Percentiles rank a stretch among this genome's conserved stretches.
Evolutionary conservation across 768 basidiomycete species (phyloP).

Genomic region (Lentinula aciculospora): DNA sequence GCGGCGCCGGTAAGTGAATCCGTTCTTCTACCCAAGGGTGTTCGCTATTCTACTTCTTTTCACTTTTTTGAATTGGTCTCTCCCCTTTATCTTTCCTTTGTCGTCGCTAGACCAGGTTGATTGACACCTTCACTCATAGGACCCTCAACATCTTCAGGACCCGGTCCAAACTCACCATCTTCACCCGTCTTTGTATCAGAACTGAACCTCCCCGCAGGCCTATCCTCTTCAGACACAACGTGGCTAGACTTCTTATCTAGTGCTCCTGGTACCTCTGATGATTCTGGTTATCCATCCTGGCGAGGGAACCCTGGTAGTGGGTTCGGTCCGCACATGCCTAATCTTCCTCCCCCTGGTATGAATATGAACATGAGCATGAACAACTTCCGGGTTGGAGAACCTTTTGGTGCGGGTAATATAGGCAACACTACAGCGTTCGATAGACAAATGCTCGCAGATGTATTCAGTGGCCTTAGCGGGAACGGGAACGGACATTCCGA

Average conservation of each 20-base stretch:
- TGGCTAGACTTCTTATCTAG: not conserved
- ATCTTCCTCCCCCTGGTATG: not conserved
- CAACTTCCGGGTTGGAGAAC: not conserved
- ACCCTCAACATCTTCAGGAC: not conserved
- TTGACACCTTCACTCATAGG: too few relatives aligned
- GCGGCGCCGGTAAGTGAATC: not conserved
- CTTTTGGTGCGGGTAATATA: not conserved
- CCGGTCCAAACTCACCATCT: not conserved
- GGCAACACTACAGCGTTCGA: not conserved
- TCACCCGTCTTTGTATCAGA: not conserved
- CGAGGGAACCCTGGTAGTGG: not conserved
- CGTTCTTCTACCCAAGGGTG: too few relatives aligned
- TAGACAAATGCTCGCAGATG: not conserved
- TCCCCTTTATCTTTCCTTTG: not conserved
- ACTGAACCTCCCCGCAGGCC: not conserved
- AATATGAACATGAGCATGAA: not conserved
- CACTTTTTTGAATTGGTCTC: not conserved
- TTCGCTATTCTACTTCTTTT: not conserved
- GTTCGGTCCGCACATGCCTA: not conserved
- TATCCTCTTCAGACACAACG: not conserved
- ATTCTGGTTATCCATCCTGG: not conserved
- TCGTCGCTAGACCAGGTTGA: not conserved
- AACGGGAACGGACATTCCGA: not conserved
- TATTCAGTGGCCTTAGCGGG: not conserved
- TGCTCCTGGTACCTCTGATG: not conserved